Evolutionary conservation across 257 asterid genomes (phyloP).

Genomic region (Solanum appendiculatum): DNA sequence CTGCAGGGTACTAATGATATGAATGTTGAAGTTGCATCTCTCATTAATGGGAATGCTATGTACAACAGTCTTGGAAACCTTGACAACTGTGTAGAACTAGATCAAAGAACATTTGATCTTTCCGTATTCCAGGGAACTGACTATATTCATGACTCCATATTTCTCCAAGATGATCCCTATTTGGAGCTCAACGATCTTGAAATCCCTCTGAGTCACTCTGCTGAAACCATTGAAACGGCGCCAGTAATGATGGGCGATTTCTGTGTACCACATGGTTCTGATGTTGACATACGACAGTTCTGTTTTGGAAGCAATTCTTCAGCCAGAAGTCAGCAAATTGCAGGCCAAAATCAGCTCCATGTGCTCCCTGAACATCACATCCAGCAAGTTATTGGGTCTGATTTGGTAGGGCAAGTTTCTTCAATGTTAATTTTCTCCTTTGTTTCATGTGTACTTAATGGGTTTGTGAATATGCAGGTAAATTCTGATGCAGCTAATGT

Average conservation of each 20-base stretch:
- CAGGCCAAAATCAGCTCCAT: background rate
- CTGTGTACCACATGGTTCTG: background rate
- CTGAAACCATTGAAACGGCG: background rate
- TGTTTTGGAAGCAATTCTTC: background rate
- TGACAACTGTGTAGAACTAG: background rate
- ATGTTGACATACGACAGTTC: background rate
- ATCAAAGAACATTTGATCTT: background rate
- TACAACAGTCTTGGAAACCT: background rate
- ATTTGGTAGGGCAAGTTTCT: background rate
- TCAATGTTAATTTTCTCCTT: background rate
- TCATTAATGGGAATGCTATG: background rate
- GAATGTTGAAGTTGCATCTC: background rate
- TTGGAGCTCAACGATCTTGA: background rate
- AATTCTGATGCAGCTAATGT: background rate
- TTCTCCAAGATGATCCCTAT: background rate
- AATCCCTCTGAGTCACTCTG: background rate
- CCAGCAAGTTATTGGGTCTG: background rate
- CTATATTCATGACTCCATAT: background rate
- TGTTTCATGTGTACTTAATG: background rate
- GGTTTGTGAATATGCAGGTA: background rate
- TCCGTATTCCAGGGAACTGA: background rate
- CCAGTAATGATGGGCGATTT: background rate
- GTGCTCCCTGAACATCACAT: background rate
- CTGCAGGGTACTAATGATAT: background rate
- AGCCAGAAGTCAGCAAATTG: background rate